Base-by-base conservation (phyloP, 805 yeast species). In the Lipomyces starkeyi region DNA sequence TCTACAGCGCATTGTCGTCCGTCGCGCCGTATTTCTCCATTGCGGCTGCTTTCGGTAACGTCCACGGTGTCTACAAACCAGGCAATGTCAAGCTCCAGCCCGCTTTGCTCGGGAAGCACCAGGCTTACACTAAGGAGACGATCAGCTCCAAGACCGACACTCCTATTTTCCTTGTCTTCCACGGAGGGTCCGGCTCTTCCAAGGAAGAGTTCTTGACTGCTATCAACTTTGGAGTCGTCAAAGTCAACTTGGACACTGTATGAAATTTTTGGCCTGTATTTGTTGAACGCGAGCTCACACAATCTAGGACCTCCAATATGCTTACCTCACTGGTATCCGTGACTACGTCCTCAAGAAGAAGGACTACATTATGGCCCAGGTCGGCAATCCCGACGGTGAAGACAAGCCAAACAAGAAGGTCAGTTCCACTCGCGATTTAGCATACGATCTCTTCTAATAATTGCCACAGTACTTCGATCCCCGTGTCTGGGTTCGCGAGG, bases 401-500 rank as follows among this genome's bases (percentile, higher is more conserved):
- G 98, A 95, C 85, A 91, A 92, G 87, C 99, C 99, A 85, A 95
- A 95, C 94, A 95, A 95, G 93, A 95, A 95, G 34, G 56, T 53
- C 14, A 53, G 56, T 25, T 3, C 4, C 35, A 7, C 34, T 4
- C 22, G 34, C n/a, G 8, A 27, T 11, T 25, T 20, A 1, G n/a
- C 22, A 11, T 53, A 13, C 11, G n/a, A 29, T 7, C 9, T 29
- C 34, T 9, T 25, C 56, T 29, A 53, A 25, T 9, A 29, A 22
- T 6, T 2, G n/a, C 17, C 17, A 14, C 56, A 53, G 87, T 93
- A 85, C 92, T 95, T 92, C 81, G 99, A 95, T 86, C 99, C 99
- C 85, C 94, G 99, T 89, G 98, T 93, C 83, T 95, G 99, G 99
- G 98, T 95, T 75, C 93, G 98, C 88, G 98, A 94, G 86, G 98